Evolutionary conservation across 208 protist species (phyloP), one percentile per base, ranked within the genome.

Genomic region (Wallacemonas sp.): DNA sequence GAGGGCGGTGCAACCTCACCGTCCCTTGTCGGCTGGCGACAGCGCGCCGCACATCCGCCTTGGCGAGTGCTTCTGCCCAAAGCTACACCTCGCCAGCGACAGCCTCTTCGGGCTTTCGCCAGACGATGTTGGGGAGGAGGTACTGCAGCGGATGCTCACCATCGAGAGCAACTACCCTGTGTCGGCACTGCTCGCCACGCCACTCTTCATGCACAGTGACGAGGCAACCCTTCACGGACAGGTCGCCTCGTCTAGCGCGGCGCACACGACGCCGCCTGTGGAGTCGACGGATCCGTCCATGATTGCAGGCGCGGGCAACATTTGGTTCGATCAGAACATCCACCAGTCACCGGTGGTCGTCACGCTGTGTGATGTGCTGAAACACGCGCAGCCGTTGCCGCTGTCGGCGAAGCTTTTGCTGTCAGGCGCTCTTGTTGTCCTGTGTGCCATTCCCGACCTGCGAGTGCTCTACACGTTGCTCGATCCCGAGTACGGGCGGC

Each of bases 381-480:
- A 58, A 6, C 45, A 76, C 39, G 66, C 79, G 29, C 34, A 83
- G 38, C 37, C 30, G 2, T 66, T 83, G 26, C 87, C 87, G 2
- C 61, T 73, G 55, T 61, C 57, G 0, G 78, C 86, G 27, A 76
- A 68, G 37, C 59, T 68, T 32, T 61, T 86, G 5, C 69, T 93
- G 6, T 77, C 83, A 1, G 65, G 81, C 41, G 39, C 86, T n/a
- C 39, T 81, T 32, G 63, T 68, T 3, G 73, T 76, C 22, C 52
- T 93, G 24, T 83, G 74, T 60, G 52, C 88, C 8, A 34, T 89
- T 37, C 83, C 87, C 3, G 87, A 93, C 44, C 37, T 81, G 46
- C 83, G 83, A n/a, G 81, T 87, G 0, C 21, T 90, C 5, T 89
- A 83, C 74, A 90, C 87, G 15, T 66, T 93, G 15, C 55, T 93